Percentiles rank a stretch among this genome's conserved stretches.
These are phyloP conservation scores for Sicyos edulis DNA, from an alignment of 306 rosid genomes.

Conservation along the genomic window DNA sequence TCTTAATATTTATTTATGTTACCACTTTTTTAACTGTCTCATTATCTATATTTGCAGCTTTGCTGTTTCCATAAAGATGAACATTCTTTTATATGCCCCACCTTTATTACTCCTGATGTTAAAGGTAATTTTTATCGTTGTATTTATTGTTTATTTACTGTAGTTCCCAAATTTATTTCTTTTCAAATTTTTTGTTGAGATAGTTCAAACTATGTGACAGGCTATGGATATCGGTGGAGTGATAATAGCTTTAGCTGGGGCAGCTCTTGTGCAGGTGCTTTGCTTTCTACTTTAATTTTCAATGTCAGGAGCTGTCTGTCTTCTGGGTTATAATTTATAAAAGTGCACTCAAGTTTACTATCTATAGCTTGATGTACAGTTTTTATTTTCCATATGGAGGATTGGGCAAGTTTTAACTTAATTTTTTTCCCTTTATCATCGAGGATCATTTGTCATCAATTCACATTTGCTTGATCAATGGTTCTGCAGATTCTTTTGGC, in stretches of 20 bases:
- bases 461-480: slow-evolving; percentile 37
- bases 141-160: not conserved
- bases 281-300: slow-evolving; percentile 14
- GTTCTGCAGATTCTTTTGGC: slow-evolving; percentile 75
- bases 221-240: slow-evolving; percentile 68
- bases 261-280: slow-evolving; percentile 86
- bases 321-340: slow-evolving; percentile 4
- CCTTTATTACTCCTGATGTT: slow-evolving; percentile 78
- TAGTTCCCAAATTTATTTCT: slow-evolving; percentile 4
- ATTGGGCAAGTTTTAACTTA: slow-evolving; percentile 58
- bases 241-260: slow-evolving; percentile 67
- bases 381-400: slow-evolving; percentile 20
- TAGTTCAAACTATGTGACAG: slow-evolving; percentile 34
- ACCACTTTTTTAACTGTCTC: slow-evolving; percentile 24
- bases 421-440: not conserved
- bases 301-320: not conserved
- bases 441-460: slow-evolving; percentile 20
- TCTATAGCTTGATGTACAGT: slow-evolving; percentile 28
- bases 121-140: slow-evolving; percentile 42
- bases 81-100: slow-evolving; percentile 90
- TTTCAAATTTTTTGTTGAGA: not conserved
- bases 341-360: slow-evolving; percentile 19
- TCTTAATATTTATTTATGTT: slow-evolving; percentile 12
- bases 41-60: slow-evolving; percentile 40
- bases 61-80: slow-evolving; percentile 96